Percentiles rank a stretch among this genome's conserved stretches.
phyloP scores from a whole-genome alignment of 2,329 filamentous ascomycete species.

The Penicillium concentricum region DNA sequence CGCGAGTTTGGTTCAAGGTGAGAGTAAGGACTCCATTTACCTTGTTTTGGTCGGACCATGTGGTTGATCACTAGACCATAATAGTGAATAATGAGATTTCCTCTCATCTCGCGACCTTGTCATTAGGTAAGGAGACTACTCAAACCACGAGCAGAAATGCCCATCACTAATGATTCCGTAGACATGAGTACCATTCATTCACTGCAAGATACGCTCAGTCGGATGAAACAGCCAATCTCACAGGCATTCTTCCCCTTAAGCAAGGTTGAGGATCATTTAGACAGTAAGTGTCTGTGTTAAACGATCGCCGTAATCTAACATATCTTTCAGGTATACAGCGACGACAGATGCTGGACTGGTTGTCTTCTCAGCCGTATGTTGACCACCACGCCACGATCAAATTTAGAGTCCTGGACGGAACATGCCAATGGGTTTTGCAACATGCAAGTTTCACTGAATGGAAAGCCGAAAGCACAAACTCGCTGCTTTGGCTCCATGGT shows the following conservation, averaged over 20 bases:
- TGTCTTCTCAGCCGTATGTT: background rate
- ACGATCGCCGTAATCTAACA: background rate
- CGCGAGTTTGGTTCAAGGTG: background rate
- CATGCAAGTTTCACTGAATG: background rate
- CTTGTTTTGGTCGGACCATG: no score
- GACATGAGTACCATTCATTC: background rate
- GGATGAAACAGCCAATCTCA: background rate
- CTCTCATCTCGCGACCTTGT: background rate
- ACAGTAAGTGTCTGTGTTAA: background rate
- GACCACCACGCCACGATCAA: background rate
- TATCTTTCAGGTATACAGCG: background rate
- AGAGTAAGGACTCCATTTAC: background rate
- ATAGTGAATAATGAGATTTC: background rate
- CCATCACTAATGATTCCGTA: background rate
- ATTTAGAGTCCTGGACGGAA: background rate
- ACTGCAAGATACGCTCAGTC: background rate
- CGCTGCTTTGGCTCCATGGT: background rate
- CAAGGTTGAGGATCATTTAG: background rate
- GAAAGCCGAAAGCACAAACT: background rate
- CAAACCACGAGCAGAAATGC: background rate
- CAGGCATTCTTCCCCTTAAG: background rate
- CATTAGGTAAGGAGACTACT: background rate
- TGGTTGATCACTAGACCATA: background rate
- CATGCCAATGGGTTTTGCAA: background rate
- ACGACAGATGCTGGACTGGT: background rate